Evolutionary conservation across 164 flowering plant species (phyloP), one percentile per base, ranked within the genome.

Genomic region (Taxillus chinensis): DNA sequence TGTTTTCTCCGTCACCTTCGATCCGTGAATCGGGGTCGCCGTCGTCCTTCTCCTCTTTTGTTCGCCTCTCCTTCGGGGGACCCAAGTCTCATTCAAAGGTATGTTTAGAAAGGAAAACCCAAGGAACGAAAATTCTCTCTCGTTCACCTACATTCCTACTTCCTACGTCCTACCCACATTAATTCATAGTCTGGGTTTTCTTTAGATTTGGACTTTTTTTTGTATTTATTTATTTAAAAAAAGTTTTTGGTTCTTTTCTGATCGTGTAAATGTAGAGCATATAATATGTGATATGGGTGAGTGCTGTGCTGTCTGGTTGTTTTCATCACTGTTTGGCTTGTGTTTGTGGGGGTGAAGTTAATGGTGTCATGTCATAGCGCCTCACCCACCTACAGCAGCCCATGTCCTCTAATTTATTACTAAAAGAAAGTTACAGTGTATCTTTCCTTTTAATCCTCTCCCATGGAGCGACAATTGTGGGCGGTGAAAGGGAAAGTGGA

Each of bases 31-130:
- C 89, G 11, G 68, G 76, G 1, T 83, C 92, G 2, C 81, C 93
- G 3, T 71, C 83, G 5, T 74, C 86, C 0, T 83, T 96, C 7
- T 83, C 87, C 17, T 74, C 86, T 10, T 86, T 86, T 43, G 85
- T 80, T 54, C 76, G 73, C 16, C 59, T 80, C 49, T 62, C 83
- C 39, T 78, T 71, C 66, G 67, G 68, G 37, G 57, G 66, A 45
- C 56, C 76, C 55, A 80, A 74, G 75, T 77, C 96, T 37, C 76
- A 90, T 37, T 79, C 82, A 11, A 86, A 84, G 86, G 87, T 85
- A 59, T 66, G 71, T 16, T 52, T 7, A 52, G n/a, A 7, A n/a
- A 4, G 1, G 10, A 11, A 27, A 27, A 27, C 2, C 27, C 27
- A 27, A 27, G 27, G 27, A 27, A 27, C 0, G 27, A 27, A 27